A percentile compares a stretch with the other conserved stretches of the same genome.
Conservation (phyloP, 441 rosid genomes). For the Erodium chrysanthum region DNA sequence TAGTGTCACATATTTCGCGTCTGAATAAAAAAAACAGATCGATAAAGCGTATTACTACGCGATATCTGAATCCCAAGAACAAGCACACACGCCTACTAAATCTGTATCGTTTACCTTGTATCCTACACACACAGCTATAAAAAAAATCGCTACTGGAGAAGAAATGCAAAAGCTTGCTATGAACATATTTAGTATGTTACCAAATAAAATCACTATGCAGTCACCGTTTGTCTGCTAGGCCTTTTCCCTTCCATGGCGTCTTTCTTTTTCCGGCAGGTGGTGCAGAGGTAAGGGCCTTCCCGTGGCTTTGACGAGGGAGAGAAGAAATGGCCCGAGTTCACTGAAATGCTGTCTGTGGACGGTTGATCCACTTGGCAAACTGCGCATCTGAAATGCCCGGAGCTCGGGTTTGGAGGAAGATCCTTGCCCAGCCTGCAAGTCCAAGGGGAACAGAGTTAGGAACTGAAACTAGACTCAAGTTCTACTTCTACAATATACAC, state of each 20-base stretch:
- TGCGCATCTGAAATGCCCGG: constrained; percentile 73
- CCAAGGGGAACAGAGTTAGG: neutral
- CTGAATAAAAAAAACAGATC: no score
- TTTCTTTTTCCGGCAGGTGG: constrained; percentile 70
- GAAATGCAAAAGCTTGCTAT: constrained; percentile 34
- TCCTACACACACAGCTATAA: no score
- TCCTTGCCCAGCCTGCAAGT: constrained; percentile 79
- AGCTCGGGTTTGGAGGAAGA: constrained; percentile 35
- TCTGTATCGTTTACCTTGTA: no score
- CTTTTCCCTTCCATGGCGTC: constrained; percentile 99
- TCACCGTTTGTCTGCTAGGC: constrained; percentile 44
- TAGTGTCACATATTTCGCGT: no score
- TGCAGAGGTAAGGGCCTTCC: constrained; percentile 91
- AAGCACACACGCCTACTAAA: no score
- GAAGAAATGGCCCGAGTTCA: constrained; percentile 47
- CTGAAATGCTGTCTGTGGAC: constrained; percentile 41
- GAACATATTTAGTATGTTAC: constrained; percentile 44
- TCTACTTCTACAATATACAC: no score
- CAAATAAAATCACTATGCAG: constrained; percentile 28
- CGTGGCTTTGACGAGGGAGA: constrained; percentile 64
- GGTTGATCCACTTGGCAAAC: constrained; percentile 88
- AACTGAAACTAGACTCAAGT: neutral
- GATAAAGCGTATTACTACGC: no score
- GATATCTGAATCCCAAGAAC: no score
- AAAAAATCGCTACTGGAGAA: constrained; percentile 27